Percentiles rank a stretch among this genome's conserved stretches.
Evolutionary conservation across 495 filamentous ascomycete genomes (phyloP).

Genomic region (Schizothecium vesticola): DNA sequence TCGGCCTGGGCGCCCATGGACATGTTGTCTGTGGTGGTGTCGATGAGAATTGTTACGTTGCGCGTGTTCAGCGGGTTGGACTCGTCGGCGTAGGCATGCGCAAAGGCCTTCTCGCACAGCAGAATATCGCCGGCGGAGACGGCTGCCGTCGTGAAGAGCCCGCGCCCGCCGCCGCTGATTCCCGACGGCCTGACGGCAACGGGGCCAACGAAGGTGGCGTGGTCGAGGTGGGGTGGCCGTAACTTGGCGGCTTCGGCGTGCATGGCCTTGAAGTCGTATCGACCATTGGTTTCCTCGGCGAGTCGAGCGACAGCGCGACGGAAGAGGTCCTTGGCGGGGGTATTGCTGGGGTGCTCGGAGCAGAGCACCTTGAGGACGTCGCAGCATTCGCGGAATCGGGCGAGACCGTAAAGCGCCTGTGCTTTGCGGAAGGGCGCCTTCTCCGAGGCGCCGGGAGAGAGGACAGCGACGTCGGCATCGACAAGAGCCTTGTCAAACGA

Average conservation of each 20-base stretch:
- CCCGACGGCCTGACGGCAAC: slow-evolving; percentile 14
- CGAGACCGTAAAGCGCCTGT: slow-evolving; percentile 42
- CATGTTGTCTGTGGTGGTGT: slow-evolving; percentile 24
- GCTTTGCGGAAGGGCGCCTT: slow-evolving; percentile 45
- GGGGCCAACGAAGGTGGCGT: slow-evolving; percentile 38
- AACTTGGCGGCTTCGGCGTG: slow-evolving; percentile 29
- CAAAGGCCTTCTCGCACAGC: slow-evolving; percentile 53
- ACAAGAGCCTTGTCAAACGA: slow-evolving; percentile 10
- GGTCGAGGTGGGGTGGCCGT: slow-evolving; percentile 38
- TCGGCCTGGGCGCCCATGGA: slow-evolving; percentile 31
- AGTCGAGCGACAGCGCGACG: slow-evolving; percentile 26
- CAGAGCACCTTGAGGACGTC: slow-evolving; percentile 22
- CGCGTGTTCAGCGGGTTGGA: background rate
- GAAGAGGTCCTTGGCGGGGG: slow-evolving; percentile 25
- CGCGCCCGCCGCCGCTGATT: slow-evolving; percentile 21
- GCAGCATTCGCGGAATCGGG: slow-evolving; percentile 30
- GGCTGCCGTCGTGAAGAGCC: slow-evolving; percentile 26
- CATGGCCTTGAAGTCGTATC: slow-evolving; percentile 42
- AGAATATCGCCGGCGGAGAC: slow-evolving; percentile 50
- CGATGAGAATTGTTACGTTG: slow-evolving; percentile 29
- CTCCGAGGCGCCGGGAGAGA: slow-evolving; percentile 17
- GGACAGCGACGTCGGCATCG: background rate
- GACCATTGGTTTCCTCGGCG: slow-evolving; percentile 30
- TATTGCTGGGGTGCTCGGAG: slow-evolving; percentile 27
- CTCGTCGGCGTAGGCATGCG: slow-evolving; percentile 20